Evolutionary conservation across 108 stramenopile species (phyloP).

Genomic region (Cyclostephanos tholiformis): DNA sequence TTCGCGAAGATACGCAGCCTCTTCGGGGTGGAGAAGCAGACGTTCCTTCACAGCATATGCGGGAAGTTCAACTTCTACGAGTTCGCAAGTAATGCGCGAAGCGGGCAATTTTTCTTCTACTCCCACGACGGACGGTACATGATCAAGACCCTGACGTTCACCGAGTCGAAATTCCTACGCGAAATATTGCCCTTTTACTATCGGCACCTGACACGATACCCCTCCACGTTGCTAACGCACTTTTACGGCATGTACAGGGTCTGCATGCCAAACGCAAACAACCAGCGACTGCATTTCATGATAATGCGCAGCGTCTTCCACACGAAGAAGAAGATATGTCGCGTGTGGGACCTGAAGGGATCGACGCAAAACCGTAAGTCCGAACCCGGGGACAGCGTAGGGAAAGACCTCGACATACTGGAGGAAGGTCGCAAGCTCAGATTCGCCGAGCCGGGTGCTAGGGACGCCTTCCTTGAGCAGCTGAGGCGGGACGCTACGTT

Average conservation of each 20-base stretch:
- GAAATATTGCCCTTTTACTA: constrained; percentile 87
- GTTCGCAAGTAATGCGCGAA: constrained; percentile 89
- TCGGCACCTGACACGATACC: constrained; percentile 66
- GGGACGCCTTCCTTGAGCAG: constrained; percentile 53
- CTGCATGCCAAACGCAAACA: constrained; percentile 64
- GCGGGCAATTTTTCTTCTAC: constrained; percentile 92
- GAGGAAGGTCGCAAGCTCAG: constrained; percentile 53
- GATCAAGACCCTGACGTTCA: constrained; percentile 84
- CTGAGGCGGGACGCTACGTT: constrained; percentile 64
- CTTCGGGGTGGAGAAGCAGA: constrained; percentile 68
- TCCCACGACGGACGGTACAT: constrained; percentile 89
- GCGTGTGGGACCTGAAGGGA: constrained; percentile 84
- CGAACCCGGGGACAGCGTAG: constrained; percentile 49
- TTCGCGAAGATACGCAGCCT: constrained; percentile 63
- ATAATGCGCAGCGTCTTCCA: constrained; percentile 73
- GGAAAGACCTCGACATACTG: constrained; percentile 60
- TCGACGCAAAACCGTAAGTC: constrained; percentile 48
- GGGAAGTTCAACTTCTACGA: constrained; percentile 89
- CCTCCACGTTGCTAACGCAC: constrained; percentile 76
- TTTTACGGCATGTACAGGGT: constrained; percentile 91
- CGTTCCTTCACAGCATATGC: constrained; percentile 83
- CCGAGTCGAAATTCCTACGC: constrained; percentile 86
- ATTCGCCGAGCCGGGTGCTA: constrained; percentile 43
- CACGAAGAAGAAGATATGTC: constrained; percentile 58
- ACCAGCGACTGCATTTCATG: constrained; percentile 63